phyloP scores from a whole-genome alignment of 805 yeast species.

The Hanseniaspora osmophila region DNA sequence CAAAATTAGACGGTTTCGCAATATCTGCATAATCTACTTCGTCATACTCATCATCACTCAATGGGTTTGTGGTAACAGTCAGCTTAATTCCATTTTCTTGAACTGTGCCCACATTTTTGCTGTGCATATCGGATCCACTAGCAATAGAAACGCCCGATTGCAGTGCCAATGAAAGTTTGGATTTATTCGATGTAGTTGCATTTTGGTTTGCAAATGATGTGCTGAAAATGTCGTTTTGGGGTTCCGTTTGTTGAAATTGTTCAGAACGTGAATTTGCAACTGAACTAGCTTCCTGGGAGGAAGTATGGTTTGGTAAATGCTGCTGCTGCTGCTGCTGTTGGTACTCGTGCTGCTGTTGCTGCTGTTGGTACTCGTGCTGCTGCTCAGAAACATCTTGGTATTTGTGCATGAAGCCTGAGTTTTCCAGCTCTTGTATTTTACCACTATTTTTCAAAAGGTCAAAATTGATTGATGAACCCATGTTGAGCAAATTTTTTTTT shows the following conservation, averaged over 20 bases:
- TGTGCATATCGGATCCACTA: neutral
- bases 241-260: neutral
- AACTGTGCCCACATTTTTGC: neutral
- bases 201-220: neutral
- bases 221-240: neutral
- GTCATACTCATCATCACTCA: conserved; percentile 1
- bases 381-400: too few species aligned
- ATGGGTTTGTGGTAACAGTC: neutral
- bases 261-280: too few species aligned
- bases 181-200: neutral
- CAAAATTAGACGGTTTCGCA: too few species aligned
- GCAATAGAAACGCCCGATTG: neutral
- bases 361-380: too few species aligned
- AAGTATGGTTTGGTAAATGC: neutral
- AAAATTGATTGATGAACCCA: too few species aligned
- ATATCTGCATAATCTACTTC: too few species aligned
- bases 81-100: neutral
- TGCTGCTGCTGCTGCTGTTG: too few species aligned
- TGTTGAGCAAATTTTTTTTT: too few species aligned
- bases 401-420: too few species aligned
- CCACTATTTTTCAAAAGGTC: too few species aligned
- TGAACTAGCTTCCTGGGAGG: too few species aligned
- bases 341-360: neutral
- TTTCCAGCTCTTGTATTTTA: too few species aligned
- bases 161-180: neutral